Base-by-base conservation (phyloP, 148 eudicot genomes). In the Chenopodium formosanum region DNA sequence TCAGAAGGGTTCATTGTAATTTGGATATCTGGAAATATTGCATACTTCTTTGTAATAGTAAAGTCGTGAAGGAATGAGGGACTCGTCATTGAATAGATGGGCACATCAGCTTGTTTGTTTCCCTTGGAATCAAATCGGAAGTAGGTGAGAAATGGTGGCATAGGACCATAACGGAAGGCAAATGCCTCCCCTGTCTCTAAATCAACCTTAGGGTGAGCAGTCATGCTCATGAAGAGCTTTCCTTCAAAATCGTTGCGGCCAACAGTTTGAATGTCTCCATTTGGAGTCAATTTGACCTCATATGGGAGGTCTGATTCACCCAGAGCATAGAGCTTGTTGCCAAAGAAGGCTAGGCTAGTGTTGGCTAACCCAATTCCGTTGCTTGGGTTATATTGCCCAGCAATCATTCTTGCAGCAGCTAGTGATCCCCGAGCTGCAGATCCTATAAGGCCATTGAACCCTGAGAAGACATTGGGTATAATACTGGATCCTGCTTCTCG, bases 281-380 rank as follows among this genome's bases (percentile, higher is more conserved):
- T 73, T 0, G 85, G 67, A 10, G 87, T 65, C 12, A 91, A 4
- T 69, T 82, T 88, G 9, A 92, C 69, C 20, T 68, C 86, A 52
- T 91, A 92, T 7, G 97, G 97, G 20, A 89, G 90, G 75, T 92
- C 97, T 0, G 92, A 86, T 83, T 92, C 94, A 14, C 86, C 84
- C 3, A 92, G 63, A 0, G 97, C 97, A 70, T 79, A 89, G 20
- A 92, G 82, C 4, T 47, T 74, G 31, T 82, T 80, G 0, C 89
- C 92, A 34, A 91, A 70, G 1, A 83, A 47, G 9, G 92, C 90
- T 5, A 92, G 5, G 58, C 90, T 91, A 1, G 94, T 92, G 83
- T 92, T 92, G 3, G 91, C 97, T 29, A 70, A 48, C 17, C 94
- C 94, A 20, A 85, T 53, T 16, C 97, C 92, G 2, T 88, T 89